Conservation (phyloP, 208 protist species). For the Acanthamoeba divionensis region DNA sequence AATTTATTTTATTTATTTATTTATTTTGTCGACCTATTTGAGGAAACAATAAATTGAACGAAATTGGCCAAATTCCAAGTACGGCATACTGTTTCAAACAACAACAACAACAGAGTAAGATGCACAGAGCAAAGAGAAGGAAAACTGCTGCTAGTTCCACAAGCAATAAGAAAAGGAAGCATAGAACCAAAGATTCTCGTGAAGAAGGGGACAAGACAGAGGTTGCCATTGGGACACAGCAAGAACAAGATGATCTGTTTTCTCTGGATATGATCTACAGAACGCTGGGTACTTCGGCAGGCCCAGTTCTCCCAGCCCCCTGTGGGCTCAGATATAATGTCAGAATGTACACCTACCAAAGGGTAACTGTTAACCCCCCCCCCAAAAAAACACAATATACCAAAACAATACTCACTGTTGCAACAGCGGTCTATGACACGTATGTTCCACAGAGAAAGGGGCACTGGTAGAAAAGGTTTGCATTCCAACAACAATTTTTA, state of each 20-base stretch:
- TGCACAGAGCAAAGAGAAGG: not conserved
- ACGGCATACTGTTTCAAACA: not conserved
- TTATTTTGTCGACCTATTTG: too few relatives aligned
- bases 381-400: not conserved
- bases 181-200: not conserved
- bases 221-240: not conserved
- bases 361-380: not conserved
- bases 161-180: not conserved
- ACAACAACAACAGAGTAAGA: not conserved
- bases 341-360: conserved; percentile 36
- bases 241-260: not conserved
- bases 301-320: not conserved
- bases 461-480: not conserved
- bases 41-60: too few relatives aligned
- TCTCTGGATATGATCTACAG: not conserved
- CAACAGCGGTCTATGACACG: not conserved
- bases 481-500: too few relatives aligned
- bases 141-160: not conserved
- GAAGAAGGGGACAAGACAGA: not conserved
- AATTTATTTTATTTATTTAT: too few relatives aligned
- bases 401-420: not conserved
- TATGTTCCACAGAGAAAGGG: not conserved
- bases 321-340: not conserved
- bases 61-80: not conserved
- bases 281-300: not conserved